Evolutionary conservation across 371 early-diverging fungal species (phyloP).

Genomic region (Mortierella sp.): DNA sequence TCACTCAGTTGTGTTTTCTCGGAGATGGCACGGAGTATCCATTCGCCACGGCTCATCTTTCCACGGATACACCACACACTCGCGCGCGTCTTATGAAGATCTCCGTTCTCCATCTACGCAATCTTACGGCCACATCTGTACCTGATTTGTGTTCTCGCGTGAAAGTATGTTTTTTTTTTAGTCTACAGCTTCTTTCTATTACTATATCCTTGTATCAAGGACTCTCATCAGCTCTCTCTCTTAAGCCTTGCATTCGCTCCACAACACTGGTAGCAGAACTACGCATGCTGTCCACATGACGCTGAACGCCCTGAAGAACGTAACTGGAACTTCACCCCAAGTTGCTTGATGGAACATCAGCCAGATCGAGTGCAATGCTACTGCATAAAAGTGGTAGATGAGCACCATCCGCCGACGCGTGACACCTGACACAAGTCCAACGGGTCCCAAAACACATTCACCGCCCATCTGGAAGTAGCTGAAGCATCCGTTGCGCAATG

Average conservation of each 20-base stretch:
- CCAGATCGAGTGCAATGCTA: constrained; percentile 53
- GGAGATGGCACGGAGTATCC: no score
- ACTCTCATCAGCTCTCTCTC: not conserved
- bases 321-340: constrained; percentile 52
- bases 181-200: no score
- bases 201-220: not conserved
- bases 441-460: constrained; percentile 80
- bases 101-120: no score
- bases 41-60: no score
- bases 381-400: constrained; percentile 51
- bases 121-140: no score
- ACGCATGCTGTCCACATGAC: constrained; percentile 67
- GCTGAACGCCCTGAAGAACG: constrained; percentile 54
- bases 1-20: no score
- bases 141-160: no score
- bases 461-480: constrained; percentile 89
- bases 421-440: constrained; percentile 82
- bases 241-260: constrained; percentile 64
- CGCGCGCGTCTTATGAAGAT: no score
- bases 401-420: constrained; percentile 45
- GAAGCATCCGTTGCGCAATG: constrained; percentile 88
- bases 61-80: no score
- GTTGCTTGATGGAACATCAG: constrained; percentile 58
- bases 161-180: no score
- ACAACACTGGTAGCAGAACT: constrained; percentile 65